Evolutionary conservation across 495 filamentous ascomycete genomes (phyloP).

Genomic region (Trichocladium antarcticum): DNA sequence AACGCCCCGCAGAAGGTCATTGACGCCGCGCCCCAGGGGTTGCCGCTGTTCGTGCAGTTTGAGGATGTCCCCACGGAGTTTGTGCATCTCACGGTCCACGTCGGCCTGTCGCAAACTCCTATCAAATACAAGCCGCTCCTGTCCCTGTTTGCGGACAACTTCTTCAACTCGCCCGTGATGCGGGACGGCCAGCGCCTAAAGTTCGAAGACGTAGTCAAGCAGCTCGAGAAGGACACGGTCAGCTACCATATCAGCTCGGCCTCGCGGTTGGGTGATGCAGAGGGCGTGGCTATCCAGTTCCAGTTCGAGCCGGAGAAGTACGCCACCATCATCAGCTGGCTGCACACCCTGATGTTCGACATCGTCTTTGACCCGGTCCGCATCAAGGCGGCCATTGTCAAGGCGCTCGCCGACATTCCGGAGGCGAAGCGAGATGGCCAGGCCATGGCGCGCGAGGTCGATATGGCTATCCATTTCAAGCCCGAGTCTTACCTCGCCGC

Average conservation of each 20-base stretch:
- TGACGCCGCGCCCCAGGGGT: slow-evolving; percentile 49
- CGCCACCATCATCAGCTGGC: slow-evolving; percentile 67
- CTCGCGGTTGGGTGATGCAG: slow-evolving; percentile 57
- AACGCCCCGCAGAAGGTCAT: slow-evolving; percentile 68
- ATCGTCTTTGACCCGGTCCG: slow-evolving; percentile 73
- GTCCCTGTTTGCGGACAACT: slow-evolving; percentile 73
- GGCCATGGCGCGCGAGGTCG: slow-evolving; percentile 63
- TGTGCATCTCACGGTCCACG: slow-evolving; percentile 63
- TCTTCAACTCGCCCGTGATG: slow-evolving; percentile 82
- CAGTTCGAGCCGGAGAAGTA: slow-evolving; percentile 86
- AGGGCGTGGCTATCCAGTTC: slow-evolving; percentile 70
- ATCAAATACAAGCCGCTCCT: slow-evolving; percentile 69
- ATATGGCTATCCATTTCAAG: slow-evolving; percentile 66
- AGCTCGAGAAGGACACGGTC: slow-evolving; percentile 84
- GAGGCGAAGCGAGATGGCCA: slow-evolving; percentile 84
- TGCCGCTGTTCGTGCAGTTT: slow-evolving; percentile 90
- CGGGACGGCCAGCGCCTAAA: slow-evolving; percentile 66
- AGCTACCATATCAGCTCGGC: slow-evolving; percentile 61
- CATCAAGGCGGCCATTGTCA: slow-evolving; percentile 70
- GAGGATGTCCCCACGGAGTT: slow-evolving; percentile 88
- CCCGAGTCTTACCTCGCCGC: slow-evolving; percentile 63
- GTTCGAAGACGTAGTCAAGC: slow-evolving; percentile 84
- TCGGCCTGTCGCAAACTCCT: slow-evolving; percentile 65
- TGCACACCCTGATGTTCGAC: slow-evolving; percentile 75
- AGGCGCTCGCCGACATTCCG: slow-evolving; percentile 84